These are phyloP conservation scores for Exserohilum turcica DNA, from an alignment of 2,329 filamentous ascomycete species.

Conservation along the genomic window DNA sequence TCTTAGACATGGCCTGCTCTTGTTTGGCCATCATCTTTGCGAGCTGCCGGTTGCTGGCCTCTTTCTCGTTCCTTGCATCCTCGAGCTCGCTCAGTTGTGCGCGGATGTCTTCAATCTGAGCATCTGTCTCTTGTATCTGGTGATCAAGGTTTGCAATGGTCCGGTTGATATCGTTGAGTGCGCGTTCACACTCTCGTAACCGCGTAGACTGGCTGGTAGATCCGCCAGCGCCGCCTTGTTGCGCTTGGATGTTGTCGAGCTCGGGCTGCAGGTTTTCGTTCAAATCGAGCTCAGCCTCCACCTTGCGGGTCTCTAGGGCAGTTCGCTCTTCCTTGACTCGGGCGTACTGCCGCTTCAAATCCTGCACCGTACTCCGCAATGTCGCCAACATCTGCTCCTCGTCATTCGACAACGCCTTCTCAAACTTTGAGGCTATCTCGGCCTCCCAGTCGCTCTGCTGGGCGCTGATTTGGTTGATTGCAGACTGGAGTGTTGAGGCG, in stretches of 20 bases:
- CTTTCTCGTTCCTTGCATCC: slow-evolving; percentile 65
- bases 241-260: slow-evolving; percentile 73
- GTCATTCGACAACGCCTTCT: slow-evolving; percentile 80
- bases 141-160: slow-evolving; percentile 68
- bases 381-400: slow-evolving; percentile 82
- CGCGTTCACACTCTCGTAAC: slow-evolving; percentile 77
- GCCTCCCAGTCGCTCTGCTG: slow-evolving; percentile 77
- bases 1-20: slow-evolving; percentile 90
- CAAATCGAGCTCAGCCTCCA: slow-evolving; percentile 82
- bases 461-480: slow-evolving; percentile 64
- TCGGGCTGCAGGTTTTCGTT: slow-evolving; percentile 87
- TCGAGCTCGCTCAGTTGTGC: slow-evolving; percentile 63
- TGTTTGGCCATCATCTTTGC: slow-evolving; percentile 79
- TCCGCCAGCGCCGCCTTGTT: slow-evolving; percentile 56
- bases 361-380: slow-evolving; percentile 71
- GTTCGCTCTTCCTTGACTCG: slow-evolving; percentile 74
- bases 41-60: slow-evolving; percentile 75
- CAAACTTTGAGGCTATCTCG: slow-evolving; percentile 85
- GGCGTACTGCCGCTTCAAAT: slow-evolving; percentile 76
- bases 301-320: slow-evolving; percentile 80
- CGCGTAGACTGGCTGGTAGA: slow-evolving; percentile 60
- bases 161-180: slow-evolving; percentile 78
- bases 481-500: slow-evolving; percentile 70
- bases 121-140: slow-evolving; percentile 76
- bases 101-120: slow-evolving; percentile 67